These are phyloP conservation scores for Auricularia heimuer DNA, from an alignment of 768 basidiomycete species.

Conservation along the genomic window DNA sequence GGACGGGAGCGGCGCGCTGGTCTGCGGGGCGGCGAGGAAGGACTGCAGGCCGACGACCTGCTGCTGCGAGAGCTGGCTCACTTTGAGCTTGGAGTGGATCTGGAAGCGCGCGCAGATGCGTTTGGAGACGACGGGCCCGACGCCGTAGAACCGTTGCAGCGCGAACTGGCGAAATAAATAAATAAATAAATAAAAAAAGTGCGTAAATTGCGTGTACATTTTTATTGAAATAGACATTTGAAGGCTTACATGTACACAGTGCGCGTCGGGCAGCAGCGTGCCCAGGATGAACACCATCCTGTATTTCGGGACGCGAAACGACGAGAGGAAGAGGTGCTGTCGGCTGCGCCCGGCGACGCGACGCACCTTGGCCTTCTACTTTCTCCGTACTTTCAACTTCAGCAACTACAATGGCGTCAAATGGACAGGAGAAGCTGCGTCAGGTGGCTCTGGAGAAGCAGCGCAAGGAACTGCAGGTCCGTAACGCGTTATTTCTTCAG, in stretches of 20 bases:
- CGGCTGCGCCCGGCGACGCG: slow-evolving; percentile 6
- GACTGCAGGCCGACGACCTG: slow-evolving; percentile 91
- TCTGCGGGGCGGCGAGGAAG: slow-evolving; percentile 83
- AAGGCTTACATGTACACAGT: slow-evolving; percentile 40
- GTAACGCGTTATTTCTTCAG: background rate
- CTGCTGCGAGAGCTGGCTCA: slow-evolving; percentile 70
- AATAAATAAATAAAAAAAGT: background rate
- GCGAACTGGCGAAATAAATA: slow-evolving; percentile 51
- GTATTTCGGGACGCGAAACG: background rate
- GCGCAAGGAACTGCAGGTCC: slow-evolving; percentile 38
- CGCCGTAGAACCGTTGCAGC: slow-evolving; percentile 82
- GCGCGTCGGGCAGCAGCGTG: slow-evolving; percentile 66
- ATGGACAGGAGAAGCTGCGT: slow-evolving; percentile 73
- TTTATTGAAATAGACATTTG: slow-evolving; percentile 33
- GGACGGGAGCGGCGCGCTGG: slow-evolving; percentile 53
- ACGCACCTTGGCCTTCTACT: background rate
- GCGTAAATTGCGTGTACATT: no score
- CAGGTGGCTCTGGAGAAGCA: slow-evolving; percentile 81
- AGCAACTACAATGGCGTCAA: slow-evolving; percentile 51
- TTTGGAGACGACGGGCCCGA: slow-evolving; percentile 64
- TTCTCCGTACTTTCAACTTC: background rate
- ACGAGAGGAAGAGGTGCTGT: no score
- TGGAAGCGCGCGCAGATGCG: slow-evolving; percentile 86
- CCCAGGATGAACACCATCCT: slow-evolving; percentile 84
- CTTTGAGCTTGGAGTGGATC: slow-evolving; percentile 77